phyloP scores from a whole-genome alignment of 2,329 filamentous ascomycete species.

The Xylaria sp. region DNA sequence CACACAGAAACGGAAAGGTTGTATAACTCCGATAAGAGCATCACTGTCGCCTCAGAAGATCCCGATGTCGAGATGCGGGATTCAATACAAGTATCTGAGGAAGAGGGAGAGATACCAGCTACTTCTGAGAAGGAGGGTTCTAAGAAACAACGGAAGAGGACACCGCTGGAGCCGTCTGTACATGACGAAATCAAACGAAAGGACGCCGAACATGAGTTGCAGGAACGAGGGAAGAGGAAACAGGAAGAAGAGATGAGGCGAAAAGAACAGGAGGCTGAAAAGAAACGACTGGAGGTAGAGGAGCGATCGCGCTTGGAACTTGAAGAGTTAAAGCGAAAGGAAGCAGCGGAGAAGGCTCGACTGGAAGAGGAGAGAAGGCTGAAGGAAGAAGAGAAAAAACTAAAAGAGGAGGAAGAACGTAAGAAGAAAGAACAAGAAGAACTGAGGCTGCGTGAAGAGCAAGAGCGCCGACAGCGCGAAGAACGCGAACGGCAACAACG shows the following conservation, averaged over 20 bases:
- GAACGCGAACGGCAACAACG: slow-evolving; percentile 45
- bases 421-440: slow-evolving; percentile 45
- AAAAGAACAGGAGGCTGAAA: slow-evolving; percentile 42
- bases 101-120: slow-evolving; percentile 39
- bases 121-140: slow-evolving; percentile 47
- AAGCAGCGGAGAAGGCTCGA: slow-evolving; percentile 43
- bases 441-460: slow-evolving; percentile 17
- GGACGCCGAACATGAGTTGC: slow-evolving; percentile 39
- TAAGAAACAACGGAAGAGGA: slow-evolving; percentile 44
- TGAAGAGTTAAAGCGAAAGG: slow-evolving; percentile 38
- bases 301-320: slow-evolving; percentile 35
- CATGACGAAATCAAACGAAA: slow-evolving; percentile 39
- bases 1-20: slow-evolving; percentile 51
- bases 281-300: slow-evolving; percentile 44
- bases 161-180: slow-evolving; percentile 26
- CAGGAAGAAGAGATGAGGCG: slow-evolving; percentile 39
- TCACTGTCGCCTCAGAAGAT: slow-evolving; percentile 65
- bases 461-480: slow-evolving; percentile 42
- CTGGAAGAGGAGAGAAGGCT: slow-evolving; percentile 45
- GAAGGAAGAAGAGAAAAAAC: slow-evolving; percentile 45
- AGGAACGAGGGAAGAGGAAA: slow-evolving; percentile 36
- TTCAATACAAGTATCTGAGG: slow-evolving; percentile 40
- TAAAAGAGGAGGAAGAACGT: slow-evolving; percentile 47
- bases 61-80: slow-evolving; percentile 63
- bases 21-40: slow-evolving; percentile 53